Evolutionary conservation across 164 flowering plant genomes (phyloP), one percentile per base, ranked within the genome.

Genomic region (Akebia trifoliata): DNA sequence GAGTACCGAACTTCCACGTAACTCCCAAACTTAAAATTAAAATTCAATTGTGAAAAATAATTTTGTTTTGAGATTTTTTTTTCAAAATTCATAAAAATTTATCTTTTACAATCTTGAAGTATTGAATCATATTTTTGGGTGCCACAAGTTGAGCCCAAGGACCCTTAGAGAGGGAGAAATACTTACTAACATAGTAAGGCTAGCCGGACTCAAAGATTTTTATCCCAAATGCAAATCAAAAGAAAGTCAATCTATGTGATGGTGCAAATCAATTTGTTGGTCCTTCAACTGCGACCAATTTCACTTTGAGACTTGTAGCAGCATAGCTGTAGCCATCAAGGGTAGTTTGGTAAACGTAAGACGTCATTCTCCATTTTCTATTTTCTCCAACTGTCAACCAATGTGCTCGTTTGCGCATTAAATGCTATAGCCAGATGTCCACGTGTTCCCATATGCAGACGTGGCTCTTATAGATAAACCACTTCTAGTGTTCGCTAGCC

Each of bases 361-460:
- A 10, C 44, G 62, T 59, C 62, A 59, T 36, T 35, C 25, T 15
- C 54, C 15, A 15, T 32, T 29, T 38, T 60, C 20, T 31, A 48
- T 39, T 60, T 50, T 38, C 47, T 47, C 63, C 46, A 38, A 50
- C 63, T 50, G 63, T 49, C 55, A 50, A 46, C 32, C 3, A 26
- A 15, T 58, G 50, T 42, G 48, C 48, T n/a, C 7, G 29, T 43
- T 20, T 38, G 17, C 12, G 43, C 31, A 34, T 34, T 58, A 32
- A 47, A 30, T 35, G 31, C 44, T 8, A 49, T 10, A 17, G 34
- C 47, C 50, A 26, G 42, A 24, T 37, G 11, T 25, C 36, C 26
- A 50, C 37, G 28, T 40, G 31, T 34, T 5, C 0, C 4, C 1
- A 39, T 40, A n/a, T n/a, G n/a, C n/a, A n/a, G n/a, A 61, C 64